Percentiles rank a stretch among this genome's conserved stretches.
phyloP scores from a whole-genome alignment of 768 basidiomycete genomes.

The Tricholoma hemisulphureum region DNA sequence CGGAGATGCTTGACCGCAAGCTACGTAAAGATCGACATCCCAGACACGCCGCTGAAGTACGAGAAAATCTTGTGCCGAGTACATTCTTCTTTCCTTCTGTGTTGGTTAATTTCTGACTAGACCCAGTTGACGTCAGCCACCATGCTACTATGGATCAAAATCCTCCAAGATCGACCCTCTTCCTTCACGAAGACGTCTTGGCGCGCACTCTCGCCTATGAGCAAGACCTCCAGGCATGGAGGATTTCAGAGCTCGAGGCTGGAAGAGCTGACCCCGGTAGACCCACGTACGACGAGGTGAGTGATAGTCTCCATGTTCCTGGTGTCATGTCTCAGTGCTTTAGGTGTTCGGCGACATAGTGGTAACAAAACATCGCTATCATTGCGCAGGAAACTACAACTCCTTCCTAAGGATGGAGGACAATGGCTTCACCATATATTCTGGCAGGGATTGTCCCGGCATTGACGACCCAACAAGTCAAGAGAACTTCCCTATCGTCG shows the following conservation, averaged over 20 bases:
- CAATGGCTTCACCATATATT: neutral
- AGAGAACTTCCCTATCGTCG: neutral
- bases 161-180: slow-evolving; percentile 5
- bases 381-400: neutral
- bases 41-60: slow-evolving; percentile 11
- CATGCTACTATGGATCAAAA: neutral
- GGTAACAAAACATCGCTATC: neutral
- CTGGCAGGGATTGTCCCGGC: neutral
- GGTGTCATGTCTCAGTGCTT: neutral
- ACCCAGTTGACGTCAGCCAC: neutral
- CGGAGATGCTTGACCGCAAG: slow-evolving; percentile 13
- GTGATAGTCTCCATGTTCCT: neutral
- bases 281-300: neutral
- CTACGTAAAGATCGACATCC: slow-evolving; percentile 13
- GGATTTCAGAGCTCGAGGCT: slow-evolving; percentile 13
- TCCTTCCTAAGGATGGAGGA: neutral
- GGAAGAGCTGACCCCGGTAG: neutral
- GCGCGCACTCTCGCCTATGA: slow-evolving; percentile 15
- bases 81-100: neutral
- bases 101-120: neutral
- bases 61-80: slow-evolving; percentile 17
- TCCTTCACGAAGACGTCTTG: slow-evolving; percentile 15
- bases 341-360: neutral
- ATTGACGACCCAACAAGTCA: neutral
- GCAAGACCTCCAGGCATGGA: slow-evolving; percentile 13